Evolutionary conservation across 805 yeast species (phyloP).

Genomic region (Kregervanrija fluxuum): DNA sequence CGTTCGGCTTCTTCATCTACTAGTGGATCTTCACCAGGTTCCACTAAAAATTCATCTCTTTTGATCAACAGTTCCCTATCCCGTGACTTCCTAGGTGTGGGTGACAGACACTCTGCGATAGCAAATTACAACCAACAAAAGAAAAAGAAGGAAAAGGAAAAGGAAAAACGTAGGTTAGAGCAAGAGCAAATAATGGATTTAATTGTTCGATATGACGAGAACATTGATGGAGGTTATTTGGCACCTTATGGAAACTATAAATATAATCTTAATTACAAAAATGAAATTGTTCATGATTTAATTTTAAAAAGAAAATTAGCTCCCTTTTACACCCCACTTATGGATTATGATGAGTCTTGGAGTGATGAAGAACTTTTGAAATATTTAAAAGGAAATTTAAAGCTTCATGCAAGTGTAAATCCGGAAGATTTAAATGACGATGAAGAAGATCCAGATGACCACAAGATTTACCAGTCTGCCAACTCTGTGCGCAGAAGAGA

Average conservation of each 20-base stretch:
- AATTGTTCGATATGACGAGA: slow-evolving; percentile 55
- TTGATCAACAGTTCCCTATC: too few species aligned
- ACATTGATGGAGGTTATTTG: slow-evolving; percentile 88
- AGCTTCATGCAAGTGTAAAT: slow-evolving; percentile 47
- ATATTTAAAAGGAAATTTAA: slow-evolving; percentile 36
- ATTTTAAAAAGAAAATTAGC: slow-evolving; percentile 69
- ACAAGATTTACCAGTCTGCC: slow-evolving; percentile 44
- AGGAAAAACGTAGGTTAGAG: slow-evolving; percentile 45
- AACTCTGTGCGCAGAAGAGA: slow-evolving; percentile 42
- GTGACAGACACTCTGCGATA: too few species aligned
- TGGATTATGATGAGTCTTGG: slow-evolving; percentile 72
- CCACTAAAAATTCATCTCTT: too few species aligned
- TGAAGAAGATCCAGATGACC: slow-evolving; percentile 56
- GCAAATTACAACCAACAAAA: slow-evolving; percentile 4
- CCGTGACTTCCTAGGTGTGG: too few species aligned
- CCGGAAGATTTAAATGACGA: slow-evolving; percentile 43
- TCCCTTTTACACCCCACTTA: slow-evolving; percentile 86
- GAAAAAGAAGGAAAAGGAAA: slow-evolving; percentile 35
- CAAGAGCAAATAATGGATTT: slow-evolving; percentile 51
- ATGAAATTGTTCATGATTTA: slow-evolving; percentile 61
- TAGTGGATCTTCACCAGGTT: neutral
- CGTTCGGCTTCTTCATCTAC: slow-evolving; percentile 13
- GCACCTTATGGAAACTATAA: slow-evolving; percentile 90
- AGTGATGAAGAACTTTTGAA: slow-evolving; percentile 57
- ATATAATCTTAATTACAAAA: slow-evolving; percentile 66